Evolutionary conservation across 2,329 filamentous ascomycete species (phyloP), one percentile per base, ranked within the genome.

Genomic region (Aspergillus sp.): DNA sequence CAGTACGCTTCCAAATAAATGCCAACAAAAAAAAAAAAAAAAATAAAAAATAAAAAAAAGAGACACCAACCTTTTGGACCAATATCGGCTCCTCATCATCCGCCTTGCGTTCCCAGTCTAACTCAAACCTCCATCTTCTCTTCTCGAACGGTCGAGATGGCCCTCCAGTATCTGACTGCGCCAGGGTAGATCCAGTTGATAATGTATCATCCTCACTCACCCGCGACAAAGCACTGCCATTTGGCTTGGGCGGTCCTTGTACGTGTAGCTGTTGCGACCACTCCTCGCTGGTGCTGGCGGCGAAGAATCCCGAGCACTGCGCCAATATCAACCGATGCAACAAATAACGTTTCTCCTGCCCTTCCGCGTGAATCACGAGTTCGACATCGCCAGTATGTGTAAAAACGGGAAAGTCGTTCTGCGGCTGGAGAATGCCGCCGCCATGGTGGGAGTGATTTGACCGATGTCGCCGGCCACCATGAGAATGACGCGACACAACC

Each of bases 391-490:
- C 91, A 34, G 86, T 91, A 58, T 90, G 84, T 43, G 82, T 83
- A 68, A 96, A 97, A 62, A 94, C 73, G 26, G 91, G 91, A 58
- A 96, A 97, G 65, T 96, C 90, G 64, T 96, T 96, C 62, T 86
- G 85, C 38, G 86, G 79, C 27, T 81, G 71, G 60, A 84, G 82
- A 12, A 80, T 78, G 32, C 76, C 73, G 51, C 83, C 83, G 48
- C 88, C 88, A 58, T 85, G 81, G 63, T 93, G 86, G 42, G 88
- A 93, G 52, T 88, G 84, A 63, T 85, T 84, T 60, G 89, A 86
- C 57, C 88, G 82, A 66, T 86, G 85, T 59, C 75, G 75, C 52
- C 82, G 76, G 53, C 83, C 76, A 28, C 75, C 75, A 46, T 74
- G 68, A 9, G 77, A 75, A 48, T 80, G 76, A 60, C 82, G 81